A percentile compares a stretch with the other conserved stretches of the same genome.
These are phyloP conservation scores for Ceratobasidium sp. DNA, from an alignment of 1,284 basidiomycete species.

Conservation along the genomic window DNA sequence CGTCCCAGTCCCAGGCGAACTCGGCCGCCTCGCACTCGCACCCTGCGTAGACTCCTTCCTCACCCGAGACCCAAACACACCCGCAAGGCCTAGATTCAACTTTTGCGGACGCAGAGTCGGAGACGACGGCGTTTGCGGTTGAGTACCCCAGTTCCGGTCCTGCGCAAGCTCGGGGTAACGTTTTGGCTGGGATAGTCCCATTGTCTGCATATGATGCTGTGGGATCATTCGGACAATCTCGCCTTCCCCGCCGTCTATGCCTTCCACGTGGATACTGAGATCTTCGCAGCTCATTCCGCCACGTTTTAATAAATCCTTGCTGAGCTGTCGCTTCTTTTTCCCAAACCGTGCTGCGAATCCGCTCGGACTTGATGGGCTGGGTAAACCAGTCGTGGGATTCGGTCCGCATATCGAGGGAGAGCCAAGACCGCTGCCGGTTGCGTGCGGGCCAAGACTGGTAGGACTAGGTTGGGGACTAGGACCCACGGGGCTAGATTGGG, in stretches of 20 bases:
- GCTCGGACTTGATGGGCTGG: neutral
- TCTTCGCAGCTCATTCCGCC: slow-evolving; percentile 15
- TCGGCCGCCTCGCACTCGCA: slow-evolving; percentile 12
- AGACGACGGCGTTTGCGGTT: slow-evolving; percentile 4
- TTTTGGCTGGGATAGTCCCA: slow-evolving; percentile 9
- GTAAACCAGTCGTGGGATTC: neutral
- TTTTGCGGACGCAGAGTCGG: slow-evolving; percentile 18
- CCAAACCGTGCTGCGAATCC: slow-evolving; percentile 20
- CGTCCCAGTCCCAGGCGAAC: slow-evolving; percentile 18
- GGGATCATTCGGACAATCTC: slow-evolving; percentile 27
- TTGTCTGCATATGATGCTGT: slow-evolving; percentile 44
- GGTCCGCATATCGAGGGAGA: neutral
- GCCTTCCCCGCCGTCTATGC: neutral
- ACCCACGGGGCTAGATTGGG: too few relatives aligned
- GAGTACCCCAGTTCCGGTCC: slow-evolving; percentile 10
- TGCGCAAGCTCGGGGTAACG: slow-evolving; percentile 12
- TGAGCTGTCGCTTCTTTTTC: slow-evolving; percentile 40
- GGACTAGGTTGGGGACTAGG: neutral
- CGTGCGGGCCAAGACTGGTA: neutral
- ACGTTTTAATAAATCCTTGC: slow-evolving; percentile 21
- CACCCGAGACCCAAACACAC: slow-evolving; percentile 14
- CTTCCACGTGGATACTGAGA: neutral
- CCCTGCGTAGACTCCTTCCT: slow-evolving; percentile 24
- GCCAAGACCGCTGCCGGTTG: neutral
- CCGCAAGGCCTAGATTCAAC: slow-evolving; percentile 1